A percentile compares a stretch with the other conserved stretches of the same genome.
Evolutionary conservation across 2,329 filamentous ascomycete genomes (phyloP).

Genomic region (Harringtonia lauricola): DNA sequence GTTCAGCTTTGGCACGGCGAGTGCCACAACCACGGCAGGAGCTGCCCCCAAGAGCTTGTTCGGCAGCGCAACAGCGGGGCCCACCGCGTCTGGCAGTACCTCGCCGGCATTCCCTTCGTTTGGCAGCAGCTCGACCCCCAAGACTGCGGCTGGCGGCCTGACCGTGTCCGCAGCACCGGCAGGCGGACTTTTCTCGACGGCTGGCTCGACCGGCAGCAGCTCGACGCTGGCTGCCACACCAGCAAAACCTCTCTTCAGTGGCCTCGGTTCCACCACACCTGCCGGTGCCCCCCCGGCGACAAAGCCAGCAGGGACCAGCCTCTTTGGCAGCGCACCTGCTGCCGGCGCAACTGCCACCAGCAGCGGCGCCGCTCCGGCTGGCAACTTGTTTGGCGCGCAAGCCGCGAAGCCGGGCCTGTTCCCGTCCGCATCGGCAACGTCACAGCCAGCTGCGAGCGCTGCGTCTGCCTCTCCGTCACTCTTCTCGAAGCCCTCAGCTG

Average conservation of each 20-base stretch:
- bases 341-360: background rate
- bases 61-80: background rate
- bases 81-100: background rate
- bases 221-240: slow-evolving; percentile 24
- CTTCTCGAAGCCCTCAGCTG: background rate
- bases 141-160: too few species aligned
- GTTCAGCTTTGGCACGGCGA: background rate
- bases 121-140: background rate
- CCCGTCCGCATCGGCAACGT: too few species aligned
- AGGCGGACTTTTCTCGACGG: slow-evolving; percentile 9
- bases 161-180: slow-evolving; percentile 2
- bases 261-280: slow-evolving; percentile 39
- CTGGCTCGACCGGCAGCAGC: background rate
- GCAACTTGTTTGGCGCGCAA: background rate
- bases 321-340: slow-evolving; percentile 6
- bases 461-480: background rate
- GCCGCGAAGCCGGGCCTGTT: too few species aligned
- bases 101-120: background rate
- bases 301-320: slow-evolving; percentile 13
- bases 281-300: slow-evolving; percentile 38
- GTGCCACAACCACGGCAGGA: background rate
- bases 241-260: slow-evolving; percentile 31
- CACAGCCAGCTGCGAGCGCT: background rate
- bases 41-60: background rate
- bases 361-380: background rate